Conservation (phyloP, 192 early-diverging fungal genomes). For the Linnemannia exigua region DNA sequence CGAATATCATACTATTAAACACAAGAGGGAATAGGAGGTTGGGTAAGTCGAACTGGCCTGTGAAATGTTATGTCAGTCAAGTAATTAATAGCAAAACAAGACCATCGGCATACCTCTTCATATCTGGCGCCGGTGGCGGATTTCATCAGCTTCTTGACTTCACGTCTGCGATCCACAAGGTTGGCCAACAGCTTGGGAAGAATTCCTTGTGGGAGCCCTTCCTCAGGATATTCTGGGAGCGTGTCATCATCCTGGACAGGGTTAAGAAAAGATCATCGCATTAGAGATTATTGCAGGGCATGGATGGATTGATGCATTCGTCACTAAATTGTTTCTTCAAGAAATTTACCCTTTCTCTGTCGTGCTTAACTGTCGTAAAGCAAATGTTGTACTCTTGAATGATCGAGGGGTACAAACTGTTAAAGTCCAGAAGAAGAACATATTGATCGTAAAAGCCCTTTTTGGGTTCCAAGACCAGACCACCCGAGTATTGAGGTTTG, state of each 20-base stretch:
- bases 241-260: constrained; percentile 66
- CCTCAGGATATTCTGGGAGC: constrained; percentile 85
- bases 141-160: constrained; percentile 94
- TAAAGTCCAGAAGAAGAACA: constrained; percentile 97
- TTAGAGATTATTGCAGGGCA: neutral
- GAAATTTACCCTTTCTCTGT: constrained; percentile 34
- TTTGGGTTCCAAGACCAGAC: constrained; percentile 97
- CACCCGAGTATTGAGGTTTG: constrained; percentile 95
- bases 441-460: constrained; percentile 97
- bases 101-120: constrained; percentile 32
- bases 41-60: neutral
- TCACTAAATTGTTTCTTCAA: neutral
- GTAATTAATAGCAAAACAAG: neutral
- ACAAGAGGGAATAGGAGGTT: neutral
- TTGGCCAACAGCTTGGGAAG: constrained; percentile 89
- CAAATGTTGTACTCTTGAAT: constrained; percentile 99
- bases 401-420: constrained; percentile 99
- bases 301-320: too few relatives aligned
- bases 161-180: constrained; percentile 90
- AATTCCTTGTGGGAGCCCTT: constrained; percentile 77
- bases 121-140: constrained; percentile 66
- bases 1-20: constrained; percentile 86
- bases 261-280: neutral
- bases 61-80: neutral
- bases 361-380: constrained; percentile 92